A percentile compares a stretch with the other conserved stretches of the same genome.
Conservation (phyloP, 257 asterid genomes). For the Cruciata laevipes region DNA sequence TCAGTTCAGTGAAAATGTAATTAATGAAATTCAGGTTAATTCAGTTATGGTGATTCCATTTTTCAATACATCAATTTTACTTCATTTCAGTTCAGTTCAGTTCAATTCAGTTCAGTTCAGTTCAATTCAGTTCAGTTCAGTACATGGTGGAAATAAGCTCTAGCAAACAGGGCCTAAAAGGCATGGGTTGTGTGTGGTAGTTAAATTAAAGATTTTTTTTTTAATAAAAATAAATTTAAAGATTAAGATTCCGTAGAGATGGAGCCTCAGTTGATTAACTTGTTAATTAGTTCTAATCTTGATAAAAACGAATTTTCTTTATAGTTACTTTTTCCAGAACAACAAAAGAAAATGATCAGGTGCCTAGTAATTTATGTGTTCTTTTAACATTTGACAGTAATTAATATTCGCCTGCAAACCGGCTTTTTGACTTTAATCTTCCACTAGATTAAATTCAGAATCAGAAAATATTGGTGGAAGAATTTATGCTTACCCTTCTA, state of each 20-base stretch:
- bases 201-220: not conserved
- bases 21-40: too few species aligned
- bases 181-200: not conserved
- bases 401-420: not conserved
- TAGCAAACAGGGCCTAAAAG: too few species aligned
- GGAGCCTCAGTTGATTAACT: not conserved
- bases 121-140: too few species aligned
- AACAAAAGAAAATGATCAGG: not conserved
- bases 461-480: constrained; percentile 20
- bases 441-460: constrained; percentile 21
- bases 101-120: too few species aligned
- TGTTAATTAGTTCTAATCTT: not conserved
- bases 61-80: too few species aligned
- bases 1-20: too few species aligned
- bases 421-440: constrained; percentile 20
- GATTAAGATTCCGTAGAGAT: constrained; percentile 2
- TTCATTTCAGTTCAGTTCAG: too few species aligned
- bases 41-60: too few species aligned
- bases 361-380: not conserved
- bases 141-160: too few species aligned
- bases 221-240: too few species aligned
- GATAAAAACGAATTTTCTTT: constrained; percentile 4
- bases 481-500: constrained; percentile 20
- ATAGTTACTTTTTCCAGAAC: not conserved
- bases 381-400: not conserved